Conservation (phyloP, 805 yeast species). For the Wickerhamiella musiphila region DNA sequence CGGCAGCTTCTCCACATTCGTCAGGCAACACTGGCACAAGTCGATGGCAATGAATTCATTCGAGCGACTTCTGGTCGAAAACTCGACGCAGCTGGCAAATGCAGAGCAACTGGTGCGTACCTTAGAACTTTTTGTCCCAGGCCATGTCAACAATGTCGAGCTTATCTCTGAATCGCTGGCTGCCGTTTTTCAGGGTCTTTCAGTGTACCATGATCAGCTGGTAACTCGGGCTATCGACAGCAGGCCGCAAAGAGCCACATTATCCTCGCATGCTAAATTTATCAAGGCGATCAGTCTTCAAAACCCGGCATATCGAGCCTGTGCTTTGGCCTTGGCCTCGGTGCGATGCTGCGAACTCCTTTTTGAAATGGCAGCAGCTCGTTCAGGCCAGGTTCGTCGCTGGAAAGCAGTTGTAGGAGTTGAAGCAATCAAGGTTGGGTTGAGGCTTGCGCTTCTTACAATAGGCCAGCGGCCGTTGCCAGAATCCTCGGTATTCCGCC, state of each 20-base stretch:
- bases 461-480: slow-evolving; percentile 19
- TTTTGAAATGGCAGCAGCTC: slow-evolving; percentile 22
- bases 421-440: slow-evolving; percentile 19
- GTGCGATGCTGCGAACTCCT: slow-evolving; percentile 22
- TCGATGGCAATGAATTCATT: slow-evolving; percentile 1
- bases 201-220: slow-evolving; percentile 24
- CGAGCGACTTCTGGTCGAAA: slow-evolving; percentile 21
- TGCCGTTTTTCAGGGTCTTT: slow-evolving; percentile 21
- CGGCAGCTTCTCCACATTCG: too few species aligned
- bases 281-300: slow-evolving; percentile 9
- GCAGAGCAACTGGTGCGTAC: slow-evolving; percentile 22
- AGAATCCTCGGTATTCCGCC: slow-evolving; percentile 19
- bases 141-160: slow-evolving; percentile 25
- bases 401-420: slow-evolving; percentile 19
- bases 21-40: background rate
- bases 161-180: slow-evolving; percentile 22
- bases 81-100: slow-evolving; percentile 23
- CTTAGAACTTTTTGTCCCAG: slow-evolving; percentile 23
- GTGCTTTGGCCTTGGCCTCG: slow-evolving; percentile 19
- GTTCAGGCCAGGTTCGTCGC: slow-evolving; percentile 16
- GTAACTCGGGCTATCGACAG: slow-evolving; percentile 17
- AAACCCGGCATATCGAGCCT: slow-evolving; percentile 13
- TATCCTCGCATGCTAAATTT: slow-evolving; percentile 8
- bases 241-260: background rate
- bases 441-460: slow-evolving; percentile 19